These are phyloP conservation scores for Geotrichum phurueaensis DNA, from an alignment of 1,139 yeast species.

Conservation along the genomic window DNA sequence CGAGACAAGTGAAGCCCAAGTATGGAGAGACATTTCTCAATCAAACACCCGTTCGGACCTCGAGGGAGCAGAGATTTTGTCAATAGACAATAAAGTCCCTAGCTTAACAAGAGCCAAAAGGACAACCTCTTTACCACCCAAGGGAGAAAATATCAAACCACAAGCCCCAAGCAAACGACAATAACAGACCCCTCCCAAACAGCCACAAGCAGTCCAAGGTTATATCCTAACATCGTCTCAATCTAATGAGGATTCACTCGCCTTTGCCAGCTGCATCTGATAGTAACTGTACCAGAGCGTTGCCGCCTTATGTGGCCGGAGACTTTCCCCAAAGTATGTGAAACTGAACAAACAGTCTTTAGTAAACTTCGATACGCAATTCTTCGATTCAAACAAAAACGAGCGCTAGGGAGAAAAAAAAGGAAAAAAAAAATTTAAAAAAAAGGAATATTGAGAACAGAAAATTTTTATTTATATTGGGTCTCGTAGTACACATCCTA, in stretches of 20 bases:
- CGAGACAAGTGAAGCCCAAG: not conserved
- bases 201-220: not conserved
- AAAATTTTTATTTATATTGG: not conserved
- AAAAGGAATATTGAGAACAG: not conserved
- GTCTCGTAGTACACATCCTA: not conserved
- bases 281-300: slow-evolving; percentile 14
- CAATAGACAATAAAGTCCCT: not conserved
- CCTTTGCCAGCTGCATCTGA: slow-evolving; percentile 3
- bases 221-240: not conserved
- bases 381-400: slow-evolving; percentile 14
- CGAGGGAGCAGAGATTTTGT: not conserved
- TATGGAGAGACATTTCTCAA: not conserved
- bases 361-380: slow-evolving; percentile 19
- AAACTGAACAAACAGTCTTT: slow-evolving; percentile 12
- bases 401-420: not conserved
- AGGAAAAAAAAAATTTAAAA: not conserved
- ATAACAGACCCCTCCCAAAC: not conserved
- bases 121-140: not conserved
- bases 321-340: slow-evolving; percentile 19
- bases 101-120: not conserved
- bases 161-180: not conserved
- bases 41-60: not conserved
- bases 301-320: slow-evolving; percentile 18
- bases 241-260: not conserved
- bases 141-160: not conserved